Base-by-base conservation (phyloP, 73 alveolate genomes). In the Tetrahymena malaccensis region DNA sequence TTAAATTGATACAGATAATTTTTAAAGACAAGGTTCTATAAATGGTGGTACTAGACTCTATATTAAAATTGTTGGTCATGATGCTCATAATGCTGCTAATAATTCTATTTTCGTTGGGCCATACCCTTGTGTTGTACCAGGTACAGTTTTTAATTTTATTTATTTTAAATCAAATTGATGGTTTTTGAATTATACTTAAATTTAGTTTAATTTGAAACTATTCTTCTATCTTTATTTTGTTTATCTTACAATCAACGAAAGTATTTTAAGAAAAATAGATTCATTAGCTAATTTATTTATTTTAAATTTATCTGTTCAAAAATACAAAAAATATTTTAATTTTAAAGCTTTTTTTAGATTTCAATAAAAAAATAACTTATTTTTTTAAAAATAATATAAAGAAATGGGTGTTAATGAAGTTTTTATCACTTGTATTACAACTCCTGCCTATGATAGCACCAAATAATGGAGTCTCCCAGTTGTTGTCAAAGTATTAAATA, bases 81-180 rank as follows among this genome's bases (percentile, higher is more conserved):
- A 70, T 70, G 95, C 93, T 35, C 94, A 85, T 84, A 95, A 94
- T 50, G 97, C 97, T 17, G 43, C 93, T 10, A 95, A 95, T 43
- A 95, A 95, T 44, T 94, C 95, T 22, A 94, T 95, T 35, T 95
- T 55, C 84, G 85, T 95, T 95, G 97, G 97, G 25, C 93, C 93
- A 43, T 95, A 95, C 55, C 97, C 95, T 13, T 95, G 97, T n/a
- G 55, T 44, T 89, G 83, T 95, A 5, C 94, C 97, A 43, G 97
- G 94, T 95, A 95, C 89, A 50, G 4, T 50, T 50, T 50, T 19
- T 10, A 50, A 50, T 21, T 13, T 19, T 50, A 19, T 2, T 19
- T 21, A 0, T 50, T 2, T 50, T 3, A 50, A 15, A 50, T 50
- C 25, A 15, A 19, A 50, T 11, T 50, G 9, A 50, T 19, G 27